phyloP scores from a whole-genome alignment of 2,329 filamentous ascomycete genomes.

The Achaetomium macrosporum region DNA sequence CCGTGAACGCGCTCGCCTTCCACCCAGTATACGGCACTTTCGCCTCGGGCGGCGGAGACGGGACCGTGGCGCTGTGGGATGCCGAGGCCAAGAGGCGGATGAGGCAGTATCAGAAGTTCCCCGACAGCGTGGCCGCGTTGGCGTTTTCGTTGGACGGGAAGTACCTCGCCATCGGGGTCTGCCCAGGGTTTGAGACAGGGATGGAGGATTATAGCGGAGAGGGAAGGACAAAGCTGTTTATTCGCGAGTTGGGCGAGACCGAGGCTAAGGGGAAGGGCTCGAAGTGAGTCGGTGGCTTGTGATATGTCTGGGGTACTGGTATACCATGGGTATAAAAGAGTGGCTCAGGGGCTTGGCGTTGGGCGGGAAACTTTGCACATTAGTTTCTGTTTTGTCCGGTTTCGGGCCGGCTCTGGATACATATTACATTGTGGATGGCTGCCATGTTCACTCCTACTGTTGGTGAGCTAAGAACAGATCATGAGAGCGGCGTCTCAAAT shows the following conservation, averaged over 20 bases:
- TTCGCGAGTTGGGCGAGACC: slow-evolving; percentile 77
- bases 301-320: not conserved
- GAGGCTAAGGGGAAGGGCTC: slow-evolving; percentile 82
- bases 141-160: slow-evolving; percentile 73
- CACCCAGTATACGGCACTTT: slow-evolving; percentile 81
- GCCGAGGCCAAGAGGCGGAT: slow-evolving; percentile 84
- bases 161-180: slow-evolving; percentile 72
- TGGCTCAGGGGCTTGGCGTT: slow-evolving; percentile 12
- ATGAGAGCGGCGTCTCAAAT: too few relatives aligned
- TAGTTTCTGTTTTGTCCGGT: not conserved
- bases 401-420: not conserved
- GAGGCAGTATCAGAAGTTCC: slow-evolving; percentile 80
- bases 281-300: slow-evolving; percentile 41
- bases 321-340: slow-evolving; percentile 3
- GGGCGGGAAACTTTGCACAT: not conserved
- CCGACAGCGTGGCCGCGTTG: slow-evolving; percentile 70
- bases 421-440: too few relatives aligned
- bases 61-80: slow-evolving; percentile 90
- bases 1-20: slow-evolving; percentile 84
- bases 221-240: slow-evolving; percentile 69
- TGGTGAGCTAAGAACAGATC: not conserved
- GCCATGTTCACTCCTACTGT: not conserved
- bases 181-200: slow-evolving; percentile 82
- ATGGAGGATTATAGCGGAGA: slow-evolving; percentile 71
- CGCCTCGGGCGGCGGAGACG: slow-evolving; percentile 83